A percentile compares a stretch with the other conserved stretches of the same genome.
Evolutionary conservation across 495 filamentous ascomycete species (phyloP).

Genomic region (Terfezia boudieri): DNA sequence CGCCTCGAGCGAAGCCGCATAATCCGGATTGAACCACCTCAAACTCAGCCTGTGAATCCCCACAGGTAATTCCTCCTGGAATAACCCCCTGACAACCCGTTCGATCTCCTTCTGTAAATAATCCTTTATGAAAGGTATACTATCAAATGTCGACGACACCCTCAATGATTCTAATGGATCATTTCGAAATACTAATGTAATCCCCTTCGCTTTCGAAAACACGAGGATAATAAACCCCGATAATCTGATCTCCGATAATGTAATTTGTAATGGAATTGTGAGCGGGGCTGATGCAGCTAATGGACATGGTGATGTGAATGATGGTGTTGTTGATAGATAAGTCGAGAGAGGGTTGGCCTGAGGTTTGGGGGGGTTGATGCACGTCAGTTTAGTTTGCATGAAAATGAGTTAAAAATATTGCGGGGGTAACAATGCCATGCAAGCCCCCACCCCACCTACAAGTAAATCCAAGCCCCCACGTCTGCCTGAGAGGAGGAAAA

Average conservation of each 20-base stretch:
- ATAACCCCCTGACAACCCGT: constrained; percentile 59
- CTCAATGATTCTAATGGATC: constrained; percentile 90
- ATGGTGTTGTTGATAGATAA: constrained; percentile 69
- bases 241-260: constrained; percentile 81
- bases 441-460: not conserved
- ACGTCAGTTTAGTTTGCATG: not conserved
- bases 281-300: constrained; percentile 71
- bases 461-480: not conserved
- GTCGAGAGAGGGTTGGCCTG: constrained; percentile 85
- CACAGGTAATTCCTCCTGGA: constrained; percentile 90
- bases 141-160: constrained; percentile 92
- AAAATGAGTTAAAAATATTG: not conserved
- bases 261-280: constrained; percentile 91
- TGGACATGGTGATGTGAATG: constrained; percentile 73
- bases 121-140: constrained; percentile 86
- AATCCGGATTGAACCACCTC: constrained; percentile 65
- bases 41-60: constrained; percentile 84
- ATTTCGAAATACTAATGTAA: constrained; percentile 89
- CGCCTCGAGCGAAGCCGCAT: constrained; percentile 38
- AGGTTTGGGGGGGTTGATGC: not conserved
- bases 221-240: constrained; percentile 93
- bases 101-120: constrained; percentile 92
- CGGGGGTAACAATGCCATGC: not conserved
- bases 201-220: constrained; percentile 83
- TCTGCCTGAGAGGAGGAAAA: not conserved